Base-by-base conservation (phyloP, 495 filamentous ascomycete species). In the Neurospora sp. region DNA sequence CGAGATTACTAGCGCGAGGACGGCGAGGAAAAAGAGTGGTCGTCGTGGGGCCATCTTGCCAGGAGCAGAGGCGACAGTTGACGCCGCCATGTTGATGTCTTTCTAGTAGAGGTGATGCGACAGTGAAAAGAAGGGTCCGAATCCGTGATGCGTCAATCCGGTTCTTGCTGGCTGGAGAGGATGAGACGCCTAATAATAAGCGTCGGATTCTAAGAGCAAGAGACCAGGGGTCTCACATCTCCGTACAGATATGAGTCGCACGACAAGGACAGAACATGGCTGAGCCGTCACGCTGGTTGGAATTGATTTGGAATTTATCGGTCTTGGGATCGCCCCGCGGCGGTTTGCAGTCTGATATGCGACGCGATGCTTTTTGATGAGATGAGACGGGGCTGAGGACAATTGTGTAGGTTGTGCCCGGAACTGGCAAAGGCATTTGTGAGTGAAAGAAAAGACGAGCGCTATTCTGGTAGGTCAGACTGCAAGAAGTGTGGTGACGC, bases 41-140 rank as follows among this genome's bases (percentile, higher is more conserved):
- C 76, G 68, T 39, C 78, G 70, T 37, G 74, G 81, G 69, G 80
- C 78, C 79, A 82, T 82, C 69, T 72, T 78, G 74, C 76, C 73
- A 77, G 75, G 78, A 7, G 53, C 74, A 75, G 75, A 72, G 75
- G 79, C 77, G 74, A 82, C 80, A 81, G 79, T 84, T 78, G 80
- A 84, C 80, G 78, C 82, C 81, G 82, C 80, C 79, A 77, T 80
- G 69, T 37, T 35, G 2, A 65, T 2, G 22, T 65, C 14, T 65
- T 65, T 27, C 48, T 14, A 27, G 48, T 27, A 65, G 6, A 65
- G 53, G 3, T 37, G 6, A 31, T 65, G 27, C 53, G 53, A 65
- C 1, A 37, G 27, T 35, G 27, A 65, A 37, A 18, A 18, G 14
- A 18, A 35, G 53, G 53, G 53, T 18, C 14, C 53, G 27, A 65